Evolutionary conservation across 1,139 yeast species (phyloP).

Genomic region (Nematodospora anomalae): DNA sequence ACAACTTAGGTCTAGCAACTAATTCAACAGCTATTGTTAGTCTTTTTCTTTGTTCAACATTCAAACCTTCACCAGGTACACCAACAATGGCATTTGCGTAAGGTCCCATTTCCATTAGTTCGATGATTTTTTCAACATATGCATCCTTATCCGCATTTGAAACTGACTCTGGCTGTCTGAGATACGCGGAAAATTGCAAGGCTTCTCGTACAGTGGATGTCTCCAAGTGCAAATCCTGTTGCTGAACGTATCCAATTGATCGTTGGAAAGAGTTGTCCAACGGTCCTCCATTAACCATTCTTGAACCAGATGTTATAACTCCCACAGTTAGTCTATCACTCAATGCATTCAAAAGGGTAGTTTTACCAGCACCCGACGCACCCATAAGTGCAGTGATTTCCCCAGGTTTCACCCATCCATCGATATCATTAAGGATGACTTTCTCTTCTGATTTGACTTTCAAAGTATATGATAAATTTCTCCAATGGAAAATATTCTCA

Average conservation of each 20-base stretch:
- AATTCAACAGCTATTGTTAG: slow-evolving; percentile 42
- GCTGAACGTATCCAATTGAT: slow-evolving; percentile 44
- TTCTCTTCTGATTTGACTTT: slow-evolving; percentile 63
- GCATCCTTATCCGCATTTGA: slow-evolving; percentile 32
- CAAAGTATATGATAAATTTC: slow-evolving; percentile 70
- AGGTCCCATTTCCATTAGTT: slow-evolving; percentile 24
- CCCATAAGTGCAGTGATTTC: slow-evolving; percentile 34
- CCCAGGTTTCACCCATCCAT: slow-evolving; percentile 53
- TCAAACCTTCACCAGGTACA: slow-evolving; percentile 42
- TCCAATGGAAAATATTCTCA: slow-evolving; percentile 66
- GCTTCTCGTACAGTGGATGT: slow-evolving; percentile 42
- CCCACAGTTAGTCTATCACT: slow-evolving; percentile 38
- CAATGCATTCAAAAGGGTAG: slow-evolving; percentile 35
- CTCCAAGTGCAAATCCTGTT: slow-evolving; percentile 40
- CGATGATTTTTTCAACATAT: slow-evolving; percentile 37
- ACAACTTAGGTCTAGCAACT: slow-evolving; percentile 40
- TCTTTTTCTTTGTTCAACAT: slow-evolving; percentile 39
- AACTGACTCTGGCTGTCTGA: slow-evolving; percentile 34
- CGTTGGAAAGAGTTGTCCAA: slow-evolving; percentile 38
- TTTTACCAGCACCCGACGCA: slow-evolving; percentile 39
- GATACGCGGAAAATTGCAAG: slow-evolving; percentile 34
- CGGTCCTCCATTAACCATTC: slow-evolving; percentile 40
- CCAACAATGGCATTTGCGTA: slow-evolving; percentile 44
- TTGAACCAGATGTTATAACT: slow-evolving; percentile 32
- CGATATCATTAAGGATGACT: slow-evolving; percentile 63